Percentiles rank a stretch among this genome's conserved stretches.
These are phyloP conservation scores for Podosphaera fusca DNA, from an alignment of 2,329 filamentous ascomycete genomes.

Conservation along the genomic window DNA sequence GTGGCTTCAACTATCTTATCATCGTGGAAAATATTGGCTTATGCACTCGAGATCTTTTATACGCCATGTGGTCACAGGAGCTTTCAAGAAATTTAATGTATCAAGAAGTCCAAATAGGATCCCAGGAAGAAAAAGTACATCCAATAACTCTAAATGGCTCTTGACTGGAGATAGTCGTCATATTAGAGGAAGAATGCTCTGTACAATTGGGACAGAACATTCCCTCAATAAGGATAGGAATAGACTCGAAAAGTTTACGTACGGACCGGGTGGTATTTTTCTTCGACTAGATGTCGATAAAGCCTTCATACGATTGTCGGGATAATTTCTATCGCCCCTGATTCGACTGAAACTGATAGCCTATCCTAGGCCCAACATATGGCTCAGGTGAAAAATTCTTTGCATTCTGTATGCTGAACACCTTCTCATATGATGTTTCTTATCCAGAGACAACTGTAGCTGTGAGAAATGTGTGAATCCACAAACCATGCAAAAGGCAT, in stretches of 20 bases:
- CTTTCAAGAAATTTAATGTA: too few relatives aligned
- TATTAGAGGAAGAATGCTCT: too few relatives aligned
- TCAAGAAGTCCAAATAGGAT: too few relatives aligned
- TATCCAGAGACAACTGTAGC: slow-evolving; percentile 45
- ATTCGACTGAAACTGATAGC: background rate
- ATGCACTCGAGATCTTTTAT: too few relatives aligned
- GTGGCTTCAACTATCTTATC: too few relatives aligned
- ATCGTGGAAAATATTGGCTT: too few relatives aligned
- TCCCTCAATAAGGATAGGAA: background rate
- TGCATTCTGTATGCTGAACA: background rate
- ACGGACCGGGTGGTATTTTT: background rate
- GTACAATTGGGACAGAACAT: too few relatives aligned
- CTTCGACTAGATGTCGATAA: background rate
- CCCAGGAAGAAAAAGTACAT: too few relatives aligned
- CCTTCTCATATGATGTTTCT: background rate
- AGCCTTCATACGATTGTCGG: background rate
- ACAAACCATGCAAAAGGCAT: slow-evolving; percentile 43
- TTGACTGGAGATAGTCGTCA: too few relatives aligned
- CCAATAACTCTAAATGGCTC: too few relatives aligned
- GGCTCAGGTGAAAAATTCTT: background rate
- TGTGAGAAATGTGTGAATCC: slow-evolving; percentile 43
- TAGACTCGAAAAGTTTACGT: background rate
- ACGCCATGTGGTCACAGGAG: too few relatives aligned
- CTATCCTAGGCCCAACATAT: background rate
- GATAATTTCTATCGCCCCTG: background rate